Percentiles rank a stretch among this genome's conserved stretches.
These are phyloP conservation scores for Xylaria intraflava DNA, from an alignment of 495 filamentous ascomycete genomes.

Conservation along the genomic window DNA sequence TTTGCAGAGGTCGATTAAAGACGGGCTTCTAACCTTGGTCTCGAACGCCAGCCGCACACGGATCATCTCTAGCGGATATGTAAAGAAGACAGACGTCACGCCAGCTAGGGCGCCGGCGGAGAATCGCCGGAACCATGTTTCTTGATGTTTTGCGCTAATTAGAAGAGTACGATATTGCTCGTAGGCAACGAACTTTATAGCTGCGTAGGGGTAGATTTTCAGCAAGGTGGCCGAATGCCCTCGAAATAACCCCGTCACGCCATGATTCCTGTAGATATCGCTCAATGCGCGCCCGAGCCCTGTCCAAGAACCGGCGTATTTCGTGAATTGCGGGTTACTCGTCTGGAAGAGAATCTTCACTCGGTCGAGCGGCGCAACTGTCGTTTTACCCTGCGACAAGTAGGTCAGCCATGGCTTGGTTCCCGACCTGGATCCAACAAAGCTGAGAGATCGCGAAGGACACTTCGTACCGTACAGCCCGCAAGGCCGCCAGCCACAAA, in stretches of 20 bases:
- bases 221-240: constrained; percentile 92
- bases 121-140: constrained; percentile 73
- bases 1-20: constrained; percentile 63
- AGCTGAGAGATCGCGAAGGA: neutral
- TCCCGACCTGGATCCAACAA: neutral
- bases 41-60: constrained; percentile 91
- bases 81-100: constrained; percentile 85
- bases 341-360: constrained; percentile 99
- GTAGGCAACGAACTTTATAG: constrained; percentile 95
- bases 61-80: constrained; percentile 89
- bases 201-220: constrained; percentile 94
- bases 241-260: constrained; percentile 70
- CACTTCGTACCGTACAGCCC: constrained; percentile 67
- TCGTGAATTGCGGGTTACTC: constrained; percentile 84
- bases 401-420: neutral
- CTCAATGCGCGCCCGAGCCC: constrained; percentile 70
- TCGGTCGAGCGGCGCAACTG: constrained; percentile 91
- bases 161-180: constrained; percentile 80
- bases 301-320: constrained; percentile 82
- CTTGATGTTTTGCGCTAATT: constrained; percentile 62
- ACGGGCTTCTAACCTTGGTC: constrained; percentile 62
- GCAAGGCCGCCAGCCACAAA: constrained; percentile 83
- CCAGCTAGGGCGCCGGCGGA: constrained; percentile 76
- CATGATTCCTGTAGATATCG: constrained; percentile 73
- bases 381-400: constrained; percentile 71